These are phyloP conservation scores for Debaryomycetaceae sp. DNA, from an alignment of 1,139 yeast genomes.

Conservation along the genomic window DNA sequence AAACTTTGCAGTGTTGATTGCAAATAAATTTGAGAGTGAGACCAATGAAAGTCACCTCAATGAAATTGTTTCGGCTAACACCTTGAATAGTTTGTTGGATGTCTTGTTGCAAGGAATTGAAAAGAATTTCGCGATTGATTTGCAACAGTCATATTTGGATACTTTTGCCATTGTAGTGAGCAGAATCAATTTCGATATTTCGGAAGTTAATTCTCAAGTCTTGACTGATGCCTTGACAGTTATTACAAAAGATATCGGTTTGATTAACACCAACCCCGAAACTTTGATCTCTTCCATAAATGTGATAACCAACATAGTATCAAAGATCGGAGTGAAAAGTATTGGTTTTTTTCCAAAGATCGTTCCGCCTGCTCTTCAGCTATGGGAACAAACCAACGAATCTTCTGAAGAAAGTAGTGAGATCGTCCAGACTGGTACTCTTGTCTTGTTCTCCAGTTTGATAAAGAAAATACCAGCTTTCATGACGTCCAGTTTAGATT, in stretches of 20 bases:
- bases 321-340: conserved; percentile 77
- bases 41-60: conserved; percentile 38
- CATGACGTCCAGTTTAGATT: conserved; percentile 64
- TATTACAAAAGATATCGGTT: conserved; percentile 53
- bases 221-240: conserved; percentile 48
- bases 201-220: conserved; percentile 39
- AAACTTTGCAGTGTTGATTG: conserved; percentile 58
- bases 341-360: conserved; percentile 84
- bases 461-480: conserved; percentile 86
- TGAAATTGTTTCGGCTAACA: conserved; percentile 38
- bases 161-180: conserved; percentile 60
- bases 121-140: conserved; percentile 37
- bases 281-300: conserved; percentile 73
- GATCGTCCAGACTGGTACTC: conserved; percentile 60
- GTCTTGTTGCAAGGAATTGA: conserved; percentile 45
- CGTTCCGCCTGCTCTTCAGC: conserved; percentile 66
- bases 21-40: conserved; percentile 67
- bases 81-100: conserved; percentile 44
- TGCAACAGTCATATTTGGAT: conserved; percentile 69
- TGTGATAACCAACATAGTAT: conserved; percentile 66
- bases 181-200: conserved; percentile 52
- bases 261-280: conserved; percentile 53
- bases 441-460: conserved; percentile 70
- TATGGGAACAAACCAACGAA: conserved; percentile 42
- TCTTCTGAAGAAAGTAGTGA: conserved; percentile 21